Percentiles rank a stretch among this genome's conserved stretches.
phyloP scores from a whole-genome alignment of 495 filamentous ascomycete species.

The Xylaria acuta region DNA sequence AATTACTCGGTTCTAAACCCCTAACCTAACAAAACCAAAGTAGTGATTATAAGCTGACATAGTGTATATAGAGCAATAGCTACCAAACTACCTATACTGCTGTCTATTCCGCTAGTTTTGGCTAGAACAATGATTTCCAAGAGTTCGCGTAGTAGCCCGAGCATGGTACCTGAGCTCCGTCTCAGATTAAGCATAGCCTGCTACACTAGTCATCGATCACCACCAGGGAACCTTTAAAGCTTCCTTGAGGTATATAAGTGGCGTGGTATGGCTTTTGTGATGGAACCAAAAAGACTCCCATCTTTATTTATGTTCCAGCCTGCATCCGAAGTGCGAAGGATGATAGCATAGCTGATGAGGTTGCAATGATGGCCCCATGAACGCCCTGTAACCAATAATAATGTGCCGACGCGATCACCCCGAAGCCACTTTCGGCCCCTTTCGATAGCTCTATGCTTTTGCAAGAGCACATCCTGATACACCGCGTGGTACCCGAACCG shows the following conservation, averaged over 20 bases:
- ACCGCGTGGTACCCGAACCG: not conserved
- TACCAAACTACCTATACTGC: not conserved
- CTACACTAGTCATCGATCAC: not conserved
- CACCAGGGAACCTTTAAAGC: not conserved
- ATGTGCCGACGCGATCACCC: slow-evolving; percentile 1
- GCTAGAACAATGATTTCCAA: not conserved
- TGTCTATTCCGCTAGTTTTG: not conserved
- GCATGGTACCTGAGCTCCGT: not conserved
- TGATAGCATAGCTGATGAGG: not conserved
- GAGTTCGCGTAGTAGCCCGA: not conserved
- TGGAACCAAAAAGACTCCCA: not conserved
- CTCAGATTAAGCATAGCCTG: not conserved
- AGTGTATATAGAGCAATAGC: not conserved
- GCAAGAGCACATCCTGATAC: not conserved
- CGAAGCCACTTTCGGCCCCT: slow-evolving; percentile 8
- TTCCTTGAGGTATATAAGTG: not conserved
- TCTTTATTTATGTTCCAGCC: not conserved
- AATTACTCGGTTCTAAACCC: not conserved
- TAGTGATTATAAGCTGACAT: not conserved
- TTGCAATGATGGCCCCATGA: not conserved
- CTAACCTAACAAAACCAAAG: not conserved
- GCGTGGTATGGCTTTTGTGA: slow-evolving; percentile 5
- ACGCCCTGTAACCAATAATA: slow-evolving; percentile 1
- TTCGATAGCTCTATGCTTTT: not conserved
- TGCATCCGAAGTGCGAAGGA: slow-evolving; percentile 6